Evolutionary conservation across 495 filamentous ascomycete species (phyloP), one percentile per base, ranked within the genome.

Genomic region (Penicillium ochrochloron): DNA sequence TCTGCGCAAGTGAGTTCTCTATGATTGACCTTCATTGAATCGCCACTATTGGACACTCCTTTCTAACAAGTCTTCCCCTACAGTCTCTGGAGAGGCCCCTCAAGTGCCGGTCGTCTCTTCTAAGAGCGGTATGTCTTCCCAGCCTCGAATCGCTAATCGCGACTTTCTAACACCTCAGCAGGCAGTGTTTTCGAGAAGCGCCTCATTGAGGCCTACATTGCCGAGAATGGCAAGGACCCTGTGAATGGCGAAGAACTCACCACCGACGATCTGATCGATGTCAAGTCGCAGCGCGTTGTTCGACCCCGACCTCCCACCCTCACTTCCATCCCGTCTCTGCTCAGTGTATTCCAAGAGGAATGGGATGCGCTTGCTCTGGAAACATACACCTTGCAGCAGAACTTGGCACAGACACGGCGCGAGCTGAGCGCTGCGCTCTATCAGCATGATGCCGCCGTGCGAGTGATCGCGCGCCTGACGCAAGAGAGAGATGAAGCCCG

Each of bases 71-170:
- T 61, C 58, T 70, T 60, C 57, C 39, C 42, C 50, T 62, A 54
- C 71, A 97, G 94, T 99, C 74, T 99, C 95, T 51, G 95, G 95
- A 79, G 96, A 98, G 86, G 89, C 93, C 78, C 96, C 95, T 55
- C 90, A 97, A 79, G 88, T 90, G 78, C 96, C 95, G 58, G 96
- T 99, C 63, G 92, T 92, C 69, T 98, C 96, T 72, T 85, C 88
- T 72, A 96, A 97, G 83, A 94, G 92, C 74, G 94, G 93, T 92
- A 86, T 61, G 88, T 83, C 68, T 54, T 58, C 35, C 39, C 39
- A 60, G 42, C 37, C 60, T 46, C 31, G 62, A 37, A 62, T 56
- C 52, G 53, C 64, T 23, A 46, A 57, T 46, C 17, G 46, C 31
- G 27, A 25, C 46, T 42, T 33, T 68, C 78, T 82, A 71, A 81